Evolutionary conservation across 2,329 filamentous ascomycete genomes (phyloP), one percentile per base, ranked within the genome.

Genomic region (Taxawa tesnikishii): DNA sequence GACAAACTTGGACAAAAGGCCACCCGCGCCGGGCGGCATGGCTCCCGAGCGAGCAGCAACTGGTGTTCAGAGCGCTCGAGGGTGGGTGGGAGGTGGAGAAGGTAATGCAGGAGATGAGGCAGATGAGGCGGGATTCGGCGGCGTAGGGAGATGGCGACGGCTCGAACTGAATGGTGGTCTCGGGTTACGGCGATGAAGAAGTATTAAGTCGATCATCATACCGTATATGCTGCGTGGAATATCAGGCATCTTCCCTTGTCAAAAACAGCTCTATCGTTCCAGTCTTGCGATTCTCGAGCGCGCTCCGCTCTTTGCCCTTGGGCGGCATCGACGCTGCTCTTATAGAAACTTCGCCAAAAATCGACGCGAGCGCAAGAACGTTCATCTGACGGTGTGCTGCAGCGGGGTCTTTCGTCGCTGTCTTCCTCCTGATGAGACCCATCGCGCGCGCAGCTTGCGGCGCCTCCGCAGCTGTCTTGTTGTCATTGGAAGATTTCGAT

Each of bases 211-310:
- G n/a, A n/a, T n/a, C n/a, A n/a, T n/a, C n/a, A n/a, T 23, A 23
- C 19, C 8, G n/a, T 23, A 23, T 23, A 8, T 8, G 19, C 8
- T 8, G 8, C 19, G n/a, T 8, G 19, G n/a, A 8, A 8, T 8
- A 23, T 29, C 28, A 29, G n/a, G n/a, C 18, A 9, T 36, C 29
- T 30, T 51, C 48, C 30, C 53, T 52, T 28, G 56, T 62, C 37
- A 83, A 48, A 42, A 92, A 92, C 16, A 83, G 59, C 49, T 85
- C 80, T 17, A 92, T 50, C 9, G 87, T 56, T 7, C 67, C 67
- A 34, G 67, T 65, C 60, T 75, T 79, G 50, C 71, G 70, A 36
- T 80, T 80, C 40, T 77, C 74, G 10, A 65, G 54, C 0, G 60
- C 56, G 38, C 65, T 75, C 42, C 59, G 70, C 38, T 81, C 78